Conservation (phyloP, 352 stramenopile genomes). For the Pythium folliculosum region DNA sequence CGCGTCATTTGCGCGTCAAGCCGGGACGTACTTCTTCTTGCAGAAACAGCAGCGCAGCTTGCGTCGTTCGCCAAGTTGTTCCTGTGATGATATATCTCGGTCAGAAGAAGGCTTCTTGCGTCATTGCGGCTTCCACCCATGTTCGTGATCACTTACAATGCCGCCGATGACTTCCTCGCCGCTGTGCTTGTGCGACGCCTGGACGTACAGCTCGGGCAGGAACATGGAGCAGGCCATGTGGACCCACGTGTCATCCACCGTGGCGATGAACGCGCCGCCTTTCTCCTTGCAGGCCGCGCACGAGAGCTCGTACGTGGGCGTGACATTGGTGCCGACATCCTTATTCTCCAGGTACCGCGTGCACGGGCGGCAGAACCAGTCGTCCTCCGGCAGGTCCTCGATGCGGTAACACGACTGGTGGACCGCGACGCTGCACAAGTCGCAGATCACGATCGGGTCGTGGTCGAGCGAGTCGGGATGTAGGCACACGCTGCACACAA, state of each 20-base stretch:
- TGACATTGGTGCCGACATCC: constrained; percentile 45
- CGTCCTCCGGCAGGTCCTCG: constrained; percentile 57
- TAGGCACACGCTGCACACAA: constrained; percentile 66
- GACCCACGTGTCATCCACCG: constrained; percentile 55
- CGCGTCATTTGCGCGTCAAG: neutral
- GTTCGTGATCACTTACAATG: constrained; percentile 29
- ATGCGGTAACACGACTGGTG: constrained; percentile 85
- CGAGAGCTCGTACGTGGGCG: constrained; percentile 53
- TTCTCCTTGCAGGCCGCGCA: constrained; percentile 58
- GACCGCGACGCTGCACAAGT: constrained; percentile 66
- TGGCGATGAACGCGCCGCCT: constrained; percentile 57
- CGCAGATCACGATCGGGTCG: constrained; percentile 82
- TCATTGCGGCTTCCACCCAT: neutral
- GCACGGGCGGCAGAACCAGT: constrained; percentile 83
- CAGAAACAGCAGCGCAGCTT: constrained; percentile 74
- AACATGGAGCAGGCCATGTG: constrained; percentile 82
- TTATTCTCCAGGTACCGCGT: constrained; percentile 44
- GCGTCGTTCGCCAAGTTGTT: constrained; percentile 53
- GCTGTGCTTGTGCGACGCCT: constrained; percentile 27
- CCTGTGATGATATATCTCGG: constrained; percentile 23
- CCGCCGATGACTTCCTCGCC: constrained; percentile 61
- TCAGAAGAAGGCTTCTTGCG: neutral
- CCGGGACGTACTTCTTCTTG: constrained; percentile 48
- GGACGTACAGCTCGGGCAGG: constrained; percentile 69
- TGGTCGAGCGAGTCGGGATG: constrained; percentile 64